These are phyloP conservation scores for Boletellus sp. DNA, from an alignment of 768 basidiomycete species.

Conservation along the genomic window DNA sequence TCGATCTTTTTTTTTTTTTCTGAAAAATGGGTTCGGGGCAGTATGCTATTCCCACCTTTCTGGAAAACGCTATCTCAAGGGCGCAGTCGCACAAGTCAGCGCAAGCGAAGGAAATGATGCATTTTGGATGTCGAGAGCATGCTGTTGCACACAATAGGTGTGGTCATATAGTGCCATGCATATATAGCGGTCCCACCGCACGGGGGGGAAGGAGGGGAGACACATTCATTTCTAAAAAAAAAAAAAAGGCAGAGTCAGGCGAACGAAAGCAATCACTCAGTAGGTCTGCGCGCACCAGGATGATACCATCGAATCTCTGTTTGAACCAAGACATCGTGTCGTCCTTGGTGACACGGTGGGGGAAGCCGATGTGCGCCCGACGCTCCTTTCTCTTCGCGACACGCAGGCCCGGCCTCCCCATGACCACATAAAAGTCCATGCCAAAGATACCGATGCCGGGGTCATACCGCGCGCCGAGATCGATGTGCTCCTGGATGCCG, in stretches of 20 bases:
- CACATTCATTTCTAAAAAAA: conserved; percentile 25
- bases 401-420: conserved; percentile 93
- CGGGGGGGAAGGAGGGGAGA: conserved; percentile 3
- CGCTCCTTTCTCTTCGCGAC: conserved; percentile 89
- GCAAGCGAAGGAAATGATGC: conserved; percentile 5
- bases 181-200: conserved; percentile 12
- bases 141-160: conserved; percentile 19
- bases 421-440: conserved; percentile 98
- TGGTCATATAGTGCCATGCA: conserved; percentile 27
- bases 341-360: conserved; percentile 91
- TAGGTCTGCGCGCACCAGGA: conserved; percentile 61
- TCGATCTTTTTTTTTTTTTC: neutral
- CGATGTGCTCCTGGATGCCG: conserved; percentile 99
- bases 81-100: neutral
- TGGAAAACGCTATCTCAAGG: neutral
- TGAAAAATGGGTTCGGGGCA: too few relatives aligned
- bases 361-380: conserved; percentile 81
- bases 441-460: conserved; percentile 99
- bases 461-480: conserved; percentile 97
- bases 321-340: conserved; percentile 99
- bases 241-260: neutral
- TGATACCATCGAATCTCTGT: conserved; percentile 97
- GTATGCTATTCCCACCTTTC: neutral
- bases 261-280: neutral
- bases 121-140: conserved; percentile 24